Conservation (phyloP, 2,329 filamentous ascomycete species). For the Aspergillus clavatus region DNA sequence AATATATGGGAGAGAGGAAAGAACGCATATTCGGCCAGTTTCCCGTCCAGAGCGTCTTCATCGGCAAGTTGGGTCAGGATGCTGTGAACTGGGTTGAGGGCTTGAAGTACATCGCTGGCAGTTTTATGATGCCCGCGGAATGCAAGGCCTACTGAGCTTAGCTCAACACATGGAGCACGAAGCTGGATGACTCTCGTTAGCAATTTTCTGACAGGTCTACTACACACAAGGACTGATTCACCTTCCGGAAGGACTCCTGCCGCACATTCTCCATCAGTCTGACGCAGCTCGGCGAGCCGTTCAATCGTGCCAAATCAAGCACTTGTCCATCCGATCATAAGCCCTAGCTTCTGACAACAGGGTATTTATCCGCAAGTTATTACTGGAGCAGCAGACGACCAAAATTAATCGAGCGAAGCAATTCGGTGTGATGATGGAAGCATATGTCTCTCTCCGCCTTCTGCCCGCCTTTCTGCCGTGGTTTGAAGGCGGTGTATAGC, state of each 20-base stretch:
- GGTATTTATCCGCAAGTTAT: background rate
- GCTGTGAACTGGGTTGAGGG: conserved; percentile 43
- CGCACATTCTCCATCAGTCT: conserved; percentile 33
- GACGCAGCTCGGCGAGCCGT: background rate
- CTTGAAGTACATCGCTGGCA: conserved; percentile 44
- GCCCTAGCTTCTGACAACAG: too few relatives aligned
- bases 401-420: background rate
- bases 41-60: conserved; percentile 60
- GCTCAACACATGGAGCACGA: conserved; percentile 54
- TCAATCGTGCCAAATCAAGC: background rate
- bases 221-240: conserved; percentile 15
- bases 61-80: conserved; percentile 37
- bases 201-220: conserved; percentile 1
- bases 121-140: conserved; percentile 46
- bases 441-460: conserved; percentile 15
- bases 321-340: background rate
- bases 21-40: conserved; percentile 89
- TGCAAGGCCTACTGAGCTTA: conserved; percentile 51
- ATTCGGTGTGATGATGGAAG: background rate
- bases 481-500: conserved; percentile 18
- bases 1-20: conserved; percentile 88
- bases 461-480: conserved; percentile 22
- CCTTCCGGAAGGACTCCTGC: conserved; percentile 41
- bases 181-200: conserved; percentile 40
- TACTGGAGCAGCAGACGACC: background rate